phyloP scores from a whole-genome alignment of 192 early-diverging fungal genomes.

The Diversispora epigaea region DNA sequence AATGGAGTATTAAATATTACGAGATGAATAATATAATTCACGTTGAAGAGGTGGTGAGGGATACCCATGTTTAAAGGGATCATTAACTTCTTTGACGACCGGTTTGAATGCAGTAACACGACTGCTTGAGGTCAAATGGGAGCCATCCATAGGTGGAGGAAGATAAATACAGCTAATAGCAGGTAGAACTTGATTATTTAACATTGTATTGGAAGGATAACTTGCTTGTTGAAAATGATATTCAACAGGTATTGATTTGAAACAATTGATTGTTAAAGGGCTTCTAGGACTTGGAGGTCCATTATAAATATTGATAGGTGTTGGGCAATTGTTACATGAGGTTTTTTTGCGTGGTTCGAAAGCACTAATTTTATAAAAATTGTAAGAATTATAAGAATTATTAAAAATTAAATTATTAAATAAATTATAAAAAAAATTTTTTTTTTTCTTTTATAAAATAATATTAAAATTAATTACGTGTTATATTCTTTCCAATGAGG shows the following conservation, averaged over 20 bases:
- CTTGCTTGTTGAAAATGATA: neutral
- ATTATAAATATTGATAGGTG: neutral
- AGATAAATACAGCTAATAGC: slow-evolving; percentile 4
- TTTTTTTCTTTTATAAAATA: neutral
- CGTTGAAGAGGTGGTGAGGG: slow-evolving; percentile 14
- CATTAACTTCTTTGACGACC: slow-evolving; percentile 17
- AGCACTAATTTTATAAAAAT: slow-evolving; percentile 5
- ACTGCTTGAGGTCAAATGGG: neutral
- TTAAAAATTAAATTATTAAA: neutral
- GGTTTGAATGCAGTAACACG: slow-evolving; percentile 2
- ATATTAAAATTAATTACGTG: slow-evolving; percentile 18
- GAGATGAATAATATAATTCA: neutral
- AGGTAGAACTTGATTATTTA: neutral
- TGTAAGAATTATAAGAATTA: neutral
- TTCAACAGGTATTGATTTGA: neutral
- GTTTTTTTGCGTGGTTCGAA: slow-evolving; percentile 23
- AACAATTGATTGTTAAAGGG: neutral
- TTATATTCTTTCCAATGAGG: slow-evolving; percentile 31
- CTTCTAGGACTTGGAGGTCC: slow-evolving; percentile 18
- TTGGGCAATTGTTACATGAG: neutral
- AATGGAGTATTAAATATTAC: neutral
- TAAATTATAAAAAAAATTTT: no score
- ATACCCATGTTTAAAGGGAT: slow-evolving; percentile 10
- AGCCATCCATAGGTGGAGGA: neutral
- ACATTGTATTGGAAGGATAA: neutral